Base-by-base conservation (phyloP, 2,329 filamentous ascomycete genomes). In the Neophaeococcomyces aloes region DNA sequence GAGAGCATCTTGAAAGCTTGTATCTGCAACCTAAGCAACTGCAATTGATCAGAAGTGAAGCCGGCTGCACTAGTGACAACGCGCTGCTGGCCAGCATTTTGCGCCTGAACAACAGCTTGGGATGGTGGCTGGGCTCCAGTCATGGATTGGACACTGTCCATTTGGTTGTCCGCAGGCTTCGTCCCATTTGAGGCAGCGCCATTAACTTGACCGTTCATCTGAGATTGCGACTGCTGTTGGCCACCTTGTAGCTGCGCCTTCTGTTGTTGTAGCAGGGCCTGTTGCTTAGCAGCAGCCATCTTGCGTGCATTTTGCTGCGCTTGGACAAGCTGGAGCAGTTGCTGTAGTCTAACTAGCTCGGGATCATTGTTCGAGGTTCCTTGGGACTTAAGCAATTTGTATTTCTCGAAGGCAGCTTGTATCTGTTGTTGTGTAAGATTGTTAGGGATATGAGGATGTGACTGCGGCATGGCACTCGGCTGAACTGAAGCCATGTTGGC, bases 1-100 rank as follows among this genome's bases (percentile, higher is more conserved):
- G 85, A 82, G 3, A 98, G 71, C 53, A 87, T 74, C 64, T 93
- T 93, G 66, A 95, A 96, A 0, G 89, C 88, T 55, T 82, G 74
- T 39, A 96, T 94, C 61, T 98, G 91, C 52, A 84, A 81, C 48
- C 86, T 75, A 7, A 98, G 68, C 33, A 85, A 77, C 18, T 75
- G 72, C 35, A 94, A 68, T 61, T 98, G 91, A 45, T 91, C 83
- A 18, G 76, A 74, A 10, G 79, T 81, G 60, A 94, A 88, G 39
- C 73, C 72, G 39, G 47, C 56, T 27, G 43, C 38, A 36, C 57
- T 49, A 27, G 58, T 40, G 34, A 56, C 50, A 36, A 53, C 54
- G 41, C 50, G 58, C 52, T 50, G 54, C 34, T 57, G 56, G n/a
- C 59, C 50, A 29, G 54, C 53, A 19, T 38, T 44, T 32, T 34